Base-by-base conservation (phyloP, 164 flowering plant species). In the Tetrastigma voinierianum region DNA sequence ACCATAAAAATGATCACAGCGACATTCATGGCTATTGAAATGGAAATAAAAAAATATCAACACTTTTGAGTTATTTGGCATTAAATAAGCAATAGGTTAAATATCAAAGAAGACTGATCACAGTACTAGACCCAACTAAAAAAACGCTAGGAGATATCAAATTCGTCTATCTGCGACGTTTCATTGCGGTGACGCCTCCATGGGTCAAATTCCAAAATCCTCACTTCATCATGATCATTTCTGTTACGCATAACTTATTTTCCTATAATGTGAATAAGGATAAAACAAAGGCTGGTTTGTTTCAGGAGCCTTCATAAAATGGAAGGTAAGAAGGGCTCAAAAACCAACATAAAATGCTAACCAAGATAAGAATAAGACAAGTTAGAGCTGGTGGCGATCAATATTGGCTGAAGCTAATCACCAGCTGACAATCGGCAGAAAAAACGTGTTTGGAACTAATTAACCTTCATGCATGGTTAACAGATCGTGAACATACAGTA, bases 231-330 rank as follows among this genome's bases (percentile, higher is more conserved):
- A 32, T 21, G 43, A 24, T 51, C 56, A 23, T n/a, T 23, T 20
- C 53, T 62, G n/a, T n/a, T n/a, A n/a, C n/a, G 65, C 62, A 44
- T 15, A 10, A 45, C 44, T n/a, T n/a, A 59, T 7, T 43, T 16
- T n/a, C n/a, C 1, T 11, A 59, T 10, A 25, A 14, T 10, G 9
- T 49, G 15, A 13, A 49, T 49, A 15, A 14, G 14, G 7, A 13
- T 49, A 49, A n/a, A 14, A n/a, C 15, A 10, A 49, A 49, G 16
- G 15, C 14, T 14, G n/a, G 2, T 49, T 49, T 49, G 52, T 15
- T 49, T 11, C n/a, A 49, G 15, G 15, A n/a, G 4, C 15, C 52
- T 11, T 17, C 8, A 49, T 49, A 17, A 11, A n/a, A n/a, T n/a
- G n/a, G n/a, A 5, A 15, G 21, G 10, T 0, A 56, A n/a, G n/a